A percentile compares a stretch with the other conserved stretches of the same genome.
phyloP scores from a whole-genome alignment of 2,329 filamentous ascomycete species.

The Fusarium armeniacum region DNA sequence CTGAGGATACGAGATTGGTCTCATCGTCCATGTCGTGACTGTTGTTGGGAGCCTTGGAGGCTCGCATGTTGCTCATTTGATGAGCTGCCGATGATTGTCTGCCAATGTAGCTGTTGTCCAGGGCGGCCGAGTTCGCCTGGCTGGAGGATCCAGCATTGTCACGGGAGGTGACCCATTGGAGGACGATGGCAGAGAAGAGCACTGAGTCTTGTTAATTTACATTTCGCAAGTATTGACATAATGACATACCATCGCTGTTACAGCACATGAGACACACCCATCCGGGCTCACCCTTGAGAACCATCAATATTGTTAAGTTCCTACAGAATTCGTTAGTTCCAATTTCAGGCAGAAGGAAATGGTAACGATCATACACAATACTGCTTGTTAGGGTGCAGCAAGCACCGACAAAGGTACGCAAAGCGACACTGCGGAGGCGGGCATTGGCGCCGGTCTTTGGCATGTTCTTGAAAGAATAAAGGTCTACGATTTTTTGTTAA shows the following conservation, averaged over 20 bases:
- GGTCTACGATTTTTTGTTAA: conserved; percentile 54
- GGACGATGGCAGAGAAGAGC: conserved; percentile 71
- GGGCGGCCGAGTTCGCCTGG: conserved; percentile 30
- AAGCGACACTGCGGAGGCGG: conserved; percentile 65
- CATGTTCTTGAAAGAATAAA: conserved; percentile 68
- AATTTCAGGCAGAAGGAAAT: background rate
- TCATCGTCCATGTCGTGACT: conserved; percentile 47
- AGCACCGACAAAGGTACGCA: conserved; percentile 72
- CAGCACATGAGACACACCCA: conserved; percentile 77
- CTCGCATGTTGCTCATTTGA: conserved; percentile 16
- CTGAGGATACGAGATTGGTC: conserved; percentile 45
- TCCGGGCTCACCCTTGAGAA: conserved; percentile 71
- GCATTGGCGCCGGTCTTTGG: conserved; percentile 58
- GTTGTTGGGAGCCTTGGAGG: conserved; percentile 27
- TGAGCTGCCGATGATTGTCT: conserved; percentile 26
- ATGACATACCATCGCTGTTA: conserved; percentile 69
- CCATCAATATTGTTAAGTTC: conserved; percentile 71
- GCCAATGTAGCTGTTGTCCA: conserved; percentile 29
- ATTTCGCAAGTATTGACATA: background rate
- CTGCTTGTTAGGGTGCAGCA: conserved; percentile 70
- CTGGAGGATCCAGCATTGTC: conserved; percentile 58
- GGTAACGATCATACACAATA: conserved; percentile 62
- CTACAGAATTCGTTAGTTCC: conserved; percentile 52
- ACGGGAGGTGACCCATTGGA: conserved; percentile 70
- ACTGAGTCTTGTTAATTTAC: conserved; percentile 56